phyloP scores from a whole-genome alignment of 768 basidiomycete species.

The Dacryopinax primogenitus region DNA sequence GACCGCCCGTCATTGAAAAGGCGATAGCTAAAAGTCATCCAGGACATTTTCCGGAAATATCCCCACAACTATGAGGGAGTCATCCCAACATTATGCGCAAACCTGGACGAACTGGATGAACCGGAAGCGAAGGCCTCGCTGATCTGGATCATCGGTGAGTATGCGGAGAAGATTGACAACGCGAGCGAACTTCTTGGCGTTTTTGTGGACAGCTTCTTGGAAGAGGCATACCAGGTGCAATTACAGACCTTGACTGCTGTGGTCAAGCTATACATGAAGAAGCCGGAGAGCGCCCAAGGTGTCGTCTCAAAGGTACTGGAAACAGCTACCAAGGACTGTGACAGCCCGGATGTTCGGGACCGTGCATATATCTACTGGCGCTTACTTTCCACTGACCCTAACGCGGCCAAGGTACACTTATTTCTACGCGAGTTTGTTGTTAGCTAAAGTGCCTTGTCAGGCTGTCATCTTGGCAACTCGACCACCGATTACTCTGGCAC shows the following conservation, averaged over 20 bases:
- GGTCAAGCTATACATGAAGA: conserved; percentile 91
- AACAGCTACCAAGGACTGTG: conserved; percentile 93
- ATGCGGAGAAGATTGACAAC: conserved; percentile 94
- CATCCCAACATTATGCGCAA: conserved; percentile 87
- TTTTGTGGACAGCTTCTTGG: conserved; percentile 85
- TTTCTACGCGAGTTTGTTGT: not conserved
- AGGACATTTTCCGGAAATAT: conserved; percentile 98
- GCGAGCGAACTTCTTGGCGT: conserved; percentile 81
- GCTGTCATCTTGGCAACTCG: conserved; percentile 80
- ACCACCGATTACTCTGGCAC: conserved; percentile 86
- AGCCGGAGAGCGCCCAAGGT: conserved; percentile 83
- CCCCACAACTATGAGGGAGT: conserved; percentile 93
- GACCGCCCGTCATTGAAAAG: not conserved
- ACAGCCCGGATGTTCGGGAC: conserved; percentile 92
- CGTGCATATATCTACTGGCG: conserved; percentile 98
- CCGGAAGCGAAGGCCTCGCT: conserved; percentile 96
- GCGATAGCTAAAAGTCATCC: not conserved
- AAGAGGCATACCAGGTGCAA: conserved; percentile 72
- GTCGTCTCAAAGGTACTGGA: conserved; percentile 85
- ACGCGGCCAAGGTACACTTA: conserved; percentile 68
- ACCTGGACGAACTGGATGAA: conserved; percentile 92
- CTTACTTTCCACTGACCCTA: conserved; percentile 83
- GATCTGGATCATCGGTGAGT: conserved; percentile 99
- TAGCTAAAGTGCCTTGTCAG: conserved; percentile 26
- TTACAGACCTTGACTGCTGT: conserved; percentile 68